Conservation (phyloP, 1,139 yeast species). For the Diutina ranongensis region DNA sequence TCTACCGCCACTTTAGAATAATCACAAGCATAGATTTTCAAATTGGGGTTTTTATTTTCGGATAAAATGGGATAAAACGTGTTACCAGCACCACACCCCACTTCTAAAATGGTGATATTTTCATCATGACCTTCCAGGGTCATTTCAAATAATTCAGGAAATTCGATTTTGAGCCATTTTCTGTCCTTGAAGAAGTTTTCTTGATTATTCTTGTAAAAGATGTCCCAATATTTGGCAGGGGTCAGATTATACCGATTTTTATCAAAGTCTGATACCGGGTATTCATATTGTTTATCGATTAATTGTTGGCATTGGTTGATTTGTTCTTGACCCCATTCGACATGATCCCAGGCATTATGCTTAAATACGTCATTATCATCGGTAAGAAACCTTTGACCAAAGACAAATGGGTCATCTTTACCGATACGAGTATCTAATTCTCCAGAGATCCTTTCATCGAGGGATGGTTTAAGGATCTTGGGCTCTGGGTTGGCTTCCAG, state of each 20-base stretch:
- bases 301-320: constrained; percentile 60
- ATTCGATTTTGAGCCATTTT: constrained; percentile 91
- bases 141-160: constrained; percentile 73
- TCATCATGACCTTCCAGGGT: constrained; percentile 56
- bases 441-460: constrained; percentile 1
- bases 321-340: constrained; percentile 95
- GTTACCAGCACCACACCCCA: constrained; percentile 98
- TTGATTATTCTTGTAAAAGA: constrained; percentile 78
- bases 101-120: constrained; percentile 69
- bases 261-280: constrained; percentile 81
- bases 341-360: constrained; percentile 97
- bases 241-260: constrained; percentile 65
- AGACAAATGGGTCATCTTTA: constrained; percentile 81
- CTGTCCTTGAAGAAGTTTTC: constrained; percentile 95
- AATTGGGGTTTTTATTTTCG: constrained; percentile 69
- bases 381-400: constrained; percentile 73
- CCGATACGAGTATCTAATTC: constrained; percentile 50
- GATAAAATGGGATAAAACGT: constrained; percentile 82
- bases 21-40: constrained; percentile 78
- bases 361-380: constrained; percentile 76
- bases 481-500: background rate
- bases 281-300: constrained; percentile 62
- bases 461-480: constrained; percentile 2
- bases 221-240: constrained; percentile 94
- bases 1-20: constrained; percentile 87